Conservation (phyloP, 495 filamentous ascomycete species). For the Tuber brumale region DNA sequence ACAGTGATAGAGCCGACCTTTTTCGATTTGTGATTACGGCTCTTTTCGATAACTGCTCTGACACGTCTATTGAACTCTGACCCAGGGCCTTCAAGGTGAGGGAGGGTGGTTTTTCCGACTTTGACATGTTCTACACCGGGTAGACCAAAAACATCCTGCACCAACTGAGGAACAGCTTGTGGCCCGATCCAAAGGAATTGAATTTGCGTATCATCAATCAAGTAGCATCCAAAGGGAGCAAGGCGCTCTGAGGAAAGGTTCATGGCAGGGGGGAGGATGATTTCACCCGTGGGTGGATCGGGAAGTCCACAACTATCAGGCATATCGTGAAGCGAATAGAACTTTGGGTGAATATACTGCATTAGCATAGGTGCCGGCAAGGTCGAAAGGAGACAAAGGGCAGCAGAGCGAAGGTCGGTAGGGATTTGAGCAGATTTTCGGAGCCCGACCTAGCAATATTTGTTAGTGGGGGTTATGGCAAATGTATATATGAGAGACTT, state of each 20-base stretch:
- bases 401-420: constrained; percentile 87
- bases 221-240: constrained; percentile 89
- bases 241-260: constrained; percentile 84
- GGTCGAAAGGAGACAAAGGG: constrained; percentile 86
- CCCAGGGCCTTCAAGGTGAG: constrained; percentile 65
- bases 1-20: constrained; percentile 85
- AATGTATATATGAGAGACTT: constrained; percentile 42
- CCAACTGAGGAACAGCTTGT: constrained; percentile 82
- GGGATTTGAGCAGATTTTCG: constrained; percentile 95
- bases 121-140: constrained; percentile 71
- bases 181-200: constrained; percentile 97
- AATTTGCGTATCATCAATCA: constrained; percentile 94
- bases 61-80: constrained; percentile 88
- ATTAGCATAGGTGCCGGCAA: constrained; percentile 85
- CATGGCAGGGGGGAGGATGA: constrained; percentile 71
- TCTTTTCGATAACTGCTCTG: constrained; percentile 84
- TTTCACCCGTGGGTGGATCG: constrained; percentile 77
- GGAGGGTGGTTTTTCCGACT: constrained; percentile 80
- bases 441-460: constrained; percentile 62
- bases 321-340: constrained; percentile 97
- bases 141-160: constrained; percentile 83
- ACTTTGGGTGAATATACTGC: constrained; percentile 90
- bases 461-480: background rate
- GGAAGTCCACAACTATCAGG: constrained; percentile 85
- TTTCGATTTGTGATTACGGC: constrained; percentile 71